These are phyloP conservation scores for Salix brachista DNA, from an alignment of 345 rosid species.

Conservation along the genomic window DNA sequence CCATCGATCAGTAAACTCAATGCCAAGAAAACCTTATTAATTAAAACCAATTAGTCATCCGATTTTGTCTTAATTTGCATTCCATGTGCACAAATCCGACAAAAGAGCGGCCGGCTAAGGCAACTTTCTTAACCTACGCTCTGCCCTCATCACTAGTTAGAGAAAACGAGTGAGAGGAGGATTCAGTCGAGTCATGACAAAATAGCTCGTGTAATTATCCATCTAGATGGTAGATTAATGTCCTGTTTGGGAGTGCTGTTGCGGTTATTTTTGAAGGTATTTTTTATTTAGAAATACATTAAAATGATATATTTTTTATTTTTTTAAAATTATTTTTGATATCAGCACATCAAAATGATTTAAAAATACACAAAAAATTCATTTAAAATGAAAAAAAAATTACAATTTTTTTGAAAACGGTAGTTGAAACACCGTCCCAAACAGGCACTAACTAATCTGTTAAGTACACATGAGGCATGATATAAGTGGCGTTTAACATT, in stretches of 20 bases:
- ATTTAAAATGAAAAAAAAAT: too few species aligned
- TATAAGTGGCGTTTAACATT: too few species aligned
- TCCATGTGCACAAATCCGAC: constrained; percentile 36
- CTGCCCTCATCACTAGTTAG: constrained; percentile 17
- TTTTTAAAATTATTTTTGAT: too few species aligned
- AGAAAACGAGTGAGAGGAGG: not conserved
- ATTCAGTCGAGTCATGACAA: too few species aligned
- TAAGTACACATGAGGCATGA: not conserved
- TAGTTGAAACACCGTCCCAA: too few species aligned
- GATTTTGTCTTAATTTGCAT: constrained; percentile 34
- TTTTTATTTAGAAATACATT: too few species aligned
- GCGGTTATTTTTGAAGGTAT: too few species aligned
- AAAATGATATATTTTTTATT: too few species aligned
- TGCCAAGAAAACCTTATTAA: not conserved
- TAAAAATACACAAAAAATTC: too few species aligned
- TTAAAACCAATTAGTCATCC: not conserved
- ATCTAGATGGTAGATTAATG: not conserved
- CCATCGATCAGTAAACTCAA: constrained; percentile 37
- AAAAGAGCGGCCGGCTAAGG: constrained; percentile 63
- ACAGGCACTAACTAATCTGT: not conserved
- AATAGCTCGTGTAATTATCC: not conserved
- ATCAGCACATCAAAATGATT: too few species aligned
- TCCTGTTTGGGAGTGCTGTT: too few species aligned
- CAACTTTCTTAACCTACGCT: constrained; percentile 53
- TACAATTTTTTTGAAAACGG: too few species aligned